Base-by-base conservation (phyloP, 1,284 basidiomycete genomes). In the Ceratobasidium sp. region DNA sequence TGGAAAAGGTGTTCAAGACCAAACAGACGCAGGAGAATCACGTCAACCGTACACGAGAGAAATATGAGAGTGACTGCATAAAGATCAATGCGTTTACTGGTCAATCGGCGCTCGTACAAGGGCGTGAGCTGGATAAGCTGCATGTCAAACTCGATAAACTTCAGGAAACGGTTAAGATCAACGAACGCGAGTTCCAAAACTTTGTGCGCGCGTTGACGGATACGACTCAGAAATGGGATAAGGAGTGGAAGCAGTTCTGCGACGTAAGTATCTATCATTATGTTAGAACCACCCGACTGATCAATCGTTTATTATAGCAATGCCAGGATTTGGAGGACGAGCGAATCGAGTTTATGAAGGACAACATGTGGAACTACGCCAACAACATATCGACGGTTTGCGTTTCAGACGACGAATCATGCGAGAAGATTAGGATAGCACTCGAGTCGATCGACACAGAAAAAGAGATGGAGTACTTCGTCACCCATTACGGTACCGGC, bases 281-380 rank as follows among this genome's bases (percentile, higher is more conserved):
- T 46, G 15, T 5, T 39, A 15, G n/a, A 23, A 9, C 64, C 6
- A 12, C 40, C 26, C 5, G 39, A 20, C 40, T 39, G 23, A 71
- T 66, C 76, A 64, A 77, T 61, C 6, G 28, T 33, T 23, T 28
- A 72, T 77, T 82, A 46, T 81, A 89, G 87, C 91, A 91, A 77
- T 97, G 95, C 81, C 98, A 99, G 86, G 97, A 99, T 86, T 85
- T 98, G 64, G 97, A 99, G 84, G 97, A 99, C 83, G 94, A 97
- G 80, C 90, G 98, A 18, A 87, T 98, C 84, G 95, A 97, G 80
- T 95, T 98, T 83, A 93, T 95, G 87, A 98, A 98, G 87, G 95
- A 97, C 84, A 95, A 96, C 81, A 89, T 98, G 84, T 99, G 97
- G 97, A 92, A 93, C 44, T 98, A 96, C 84, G 97, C 97, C 1